phyloP scores from a whole-genome alignment of 371 early-diverging fungal species.

The Saksenaea vasiformis region DNA sequence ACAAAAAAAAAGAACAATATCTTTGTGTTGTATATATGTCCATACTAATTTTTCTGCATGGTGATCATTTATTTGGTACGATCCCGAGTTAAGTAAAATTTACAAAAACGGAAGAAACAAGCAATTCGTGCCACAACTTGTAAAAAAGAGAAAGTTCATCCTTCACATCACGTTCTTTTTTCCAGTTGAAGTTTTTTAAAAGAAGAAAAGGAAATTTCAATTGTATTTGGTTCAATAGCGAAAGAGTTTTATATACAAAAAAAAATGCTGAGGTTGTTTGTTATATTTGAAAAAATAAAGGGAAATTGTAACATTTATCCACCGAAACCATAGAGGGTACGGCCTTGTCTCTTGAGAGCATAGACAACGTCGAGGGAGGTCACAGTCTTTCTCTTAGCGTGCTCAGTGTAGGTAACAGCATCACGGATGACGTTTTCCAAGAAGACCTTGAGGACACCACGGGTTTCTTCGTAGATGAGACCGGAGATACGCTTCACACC shows the following conservation, averaged over 20 bases:
- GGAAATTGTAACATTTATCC: constrained; percentile 22
- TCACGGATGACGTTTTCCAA: constrained; percentile 98
- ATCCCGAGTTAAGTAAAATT: too few species aligned
- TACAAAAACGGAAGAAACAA: too few species aligned
- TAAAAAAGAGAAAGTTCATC: not conserved
- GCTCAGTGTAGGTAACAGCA: constrained; percentile 99
- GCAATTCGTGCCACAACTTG: too few species aligned
- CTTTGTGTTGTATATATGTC: not conserved
- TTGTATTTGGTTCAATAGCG: constrained; percentile 5
- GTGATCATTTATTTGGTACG: not conserved
- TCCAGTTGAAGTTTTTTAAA: not conserved
- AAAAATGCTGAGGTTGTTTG: not conserved
- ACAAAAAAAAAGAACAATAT: not conserved
- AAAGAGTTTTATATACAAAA: constrained; percentile 2
- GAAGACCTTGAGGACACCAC: constrained; percentile 96
- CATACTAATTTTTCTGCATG: not conserved
- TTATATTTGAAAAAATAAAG: constrained; percentile 3
- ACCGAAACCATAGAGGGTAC: constrained; percentile 74
- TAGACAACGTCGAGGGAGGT: constrained; percentile 90
- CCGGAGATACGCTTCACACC: constrained; percentile 99
- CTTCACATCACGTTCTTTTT: not conserved
- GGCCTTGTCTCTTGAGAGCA: constrained; percentile 97
- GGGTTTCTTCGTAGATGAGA: constrained; percentile 99
- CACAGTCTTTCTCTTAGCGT: constrained; percentile 99
- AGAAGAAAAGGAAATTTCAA: not conserved